Evolutionary conservation across 768 basidiomycete species (phyloP).

Genomic region (Tulasnella sp.): DNA sequence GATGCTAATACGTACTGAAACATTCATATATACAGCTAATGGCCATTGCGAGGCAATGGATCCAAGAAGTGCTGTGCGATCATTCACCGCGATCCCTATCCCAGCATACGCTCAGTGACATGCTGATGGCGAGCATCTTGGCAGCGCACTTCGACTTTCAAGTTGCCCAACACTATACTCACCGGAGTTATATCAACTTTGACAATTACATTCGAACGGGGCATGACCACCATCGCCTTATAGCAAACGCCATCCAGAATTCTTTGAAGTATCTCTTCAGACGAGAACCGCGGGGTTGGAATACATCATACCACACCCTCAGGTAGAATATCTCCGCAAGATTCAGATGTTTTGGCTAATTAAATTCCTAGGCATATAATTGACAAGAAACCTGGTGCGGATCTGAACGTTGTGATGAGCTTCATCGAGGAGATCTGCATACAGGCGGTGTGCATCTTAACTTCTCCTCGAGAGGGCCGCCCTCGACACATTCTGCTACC

Average conservation of each 20-base stretch:
- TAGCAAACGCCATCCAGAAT: neutral
- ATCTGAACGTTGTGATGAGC: neutral
- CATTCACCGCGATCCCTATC: neutral
- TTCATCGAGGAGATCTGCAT: conserved; percentile 7
- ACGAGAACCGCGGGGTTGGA: neutral
- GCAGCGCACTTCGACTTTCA: neutral
- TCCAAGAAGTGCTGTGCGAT: neutral
- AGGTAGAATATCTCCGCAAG: neutral
- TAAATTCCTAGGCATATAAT: neutral
- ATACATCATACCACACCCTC: neutral
- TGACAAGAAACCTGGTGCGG: neutral
- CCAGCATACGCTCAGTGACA: neutral
- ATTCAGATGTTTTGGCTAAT: neutral
- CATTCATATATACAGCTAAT: neutral
- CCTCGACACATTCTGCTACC: neutral
- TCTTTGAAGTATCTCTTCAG: neutral
- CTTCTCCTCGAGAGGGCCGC: neutral
- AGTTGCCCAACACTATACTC: neutral
- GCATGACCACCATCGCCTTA: neutral
- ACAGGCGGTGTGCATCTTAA: neutral
- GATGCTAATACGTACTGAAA: neutral
- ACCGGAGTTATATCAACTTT: neutral
- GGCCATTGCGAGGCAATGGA: conserved; percentile 1
- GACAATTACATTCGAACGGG: neutral
- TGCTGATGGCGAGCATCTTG: neutral